Conservation (phyloP, 345 rosid genomes). For the Citrus australasica region DNA sequence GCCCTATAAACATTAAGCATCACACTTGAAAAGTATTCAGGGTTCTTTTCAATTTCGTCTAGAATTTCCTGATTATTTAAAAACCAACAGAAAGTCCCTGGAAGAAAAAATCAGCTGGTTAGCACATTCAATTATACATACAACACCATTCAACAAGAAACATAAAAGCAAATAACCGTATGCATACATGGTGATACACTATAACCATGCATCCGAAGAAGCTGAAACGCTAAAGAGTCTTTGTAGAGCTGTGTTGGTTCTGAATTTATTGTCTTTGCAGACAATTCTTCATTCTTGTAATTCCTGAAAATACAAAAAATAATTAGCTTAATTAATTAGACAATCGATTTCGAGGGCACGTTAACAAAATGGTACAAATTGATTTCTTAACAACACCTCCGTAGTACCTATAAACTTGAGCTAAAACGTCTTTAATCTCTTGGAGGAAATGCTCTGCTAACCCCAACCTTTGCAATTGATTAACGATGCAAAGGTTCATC, state of each 20-base stretch:
- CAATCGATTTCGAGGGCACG: too few relatives aligned
- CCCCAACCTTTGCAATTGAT: constrained; percentile 48
- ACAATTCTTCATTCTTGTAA: constrained; percentile 14
- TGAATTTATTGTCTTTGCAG: neutral
- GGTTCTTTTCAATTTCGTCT: constrained; percentile 27
- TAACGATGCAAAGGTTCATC: constrained; percentile 41
- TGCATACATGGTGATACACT: constrained; percentile 47
- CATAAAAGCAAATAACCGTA: neutral
- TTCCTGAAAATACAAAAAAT: constrained; percentile 20
- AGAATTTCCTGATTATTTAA: constrained; percentile 30
- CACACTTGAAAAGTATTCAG: constrained; percentile 26
- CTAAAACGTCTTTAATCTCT: constrained; percentile 41
- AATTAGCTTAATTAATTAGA: too few relatives aligned
- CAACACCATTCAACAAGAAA: neutral
- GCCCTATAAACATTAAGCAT: constrained; percentile 56
- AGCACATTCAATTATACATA: too few relatives aligned
- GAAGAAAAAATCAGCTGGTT: neutral
- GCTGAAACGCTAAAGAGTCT: constrained; percentile 55
- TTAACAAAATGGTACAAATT: too few relatives aligned
- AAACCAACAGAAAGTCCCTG: constrained; percentile 65
- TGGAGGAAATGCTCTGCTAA: constrained; percentile 43
- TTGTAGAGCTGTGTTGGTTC: constrained; percentile 33
- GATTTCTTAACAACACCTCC: too few relatives aligned
- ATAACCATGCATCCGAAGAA: constrained; percentile 51
- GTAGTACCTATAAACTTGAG: constrained; percentile 39